Percentiles rank a stretch among this genome's conserved stretches.
Evolutionary conservation across 2,329 filamentous ascomycete species (phyloP).

Genomic region (Aspergillus phoenicis): DNA sequence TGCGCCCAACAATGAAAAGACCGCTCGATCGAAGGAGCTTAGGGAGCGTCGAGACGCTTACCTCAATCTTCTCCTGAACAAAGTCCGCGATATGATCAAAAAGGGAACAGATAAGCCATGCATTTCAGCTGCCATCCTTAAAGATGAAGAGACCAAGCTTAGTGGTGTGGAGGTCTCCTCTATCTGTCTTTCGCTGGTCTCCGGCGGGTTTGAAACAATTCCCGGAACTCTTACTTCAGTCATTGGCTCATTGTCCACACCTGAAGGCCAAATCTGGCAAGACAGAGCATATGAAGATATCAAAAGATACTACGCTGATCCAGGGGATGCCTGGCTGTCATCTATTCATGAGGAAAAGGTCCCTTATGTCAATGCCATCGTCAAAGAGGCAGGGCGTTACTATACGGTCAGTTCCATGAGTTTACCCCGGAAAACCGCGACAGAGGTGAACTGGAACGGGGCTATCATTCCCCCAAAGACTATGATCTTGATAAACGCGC

Average conservation of each 20-base stretch:
- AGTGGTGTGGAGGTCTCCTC: slow-evolving; percentile 70
- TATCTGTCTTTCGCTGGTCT: slow-evolving; percentile 75
- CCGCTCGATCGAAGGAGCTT: slow-evolving; percentile 61
- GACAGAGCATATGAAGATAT: slow-evolving; percentile 68
- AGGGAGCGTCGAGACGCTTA: slow-evolving; percentile 67
- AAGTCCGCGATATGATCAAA: slow-evolving; percentile 58
- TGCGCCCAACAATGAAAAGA: slow-evolving; percentile 56
- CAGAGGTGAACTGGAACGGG: slow-evolving; percentile 67
- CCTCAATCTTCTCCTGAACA: slow-evolving; percentile 56
- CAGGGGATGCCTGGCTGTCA: slow-evolving; percentile 67
- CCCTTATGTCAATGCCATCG: slow-evolving; percentile 71
- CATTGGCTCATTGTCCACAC: slow-evolving; percentile 67
- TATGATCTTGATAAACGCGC: slow-evolving; percentile 75
- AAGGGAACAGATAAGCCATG: slow-evolving; percentile 65
- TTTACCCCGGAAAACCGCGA: slow-evolving; percentile 67
- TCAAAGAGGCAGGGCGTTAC: slow-evolving; percentile 73
- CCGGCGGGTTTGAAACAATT: slow-evolving; percentile 75
- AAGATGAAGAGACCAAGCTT: slow-evolving; percentile 66
- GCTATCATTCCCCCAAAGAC: slow-evolving; percentile 70
- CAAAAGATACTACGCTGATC: slow-evolving; percentile 61
- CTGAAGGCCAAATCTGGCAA: slow-evolving; percentile 67
- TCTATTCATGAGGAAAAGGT: slow-evolving; percentile 70
- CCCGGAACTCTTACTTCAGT: slow-evolving; percentile 73
- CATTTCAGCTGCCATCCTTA: slow-evolving; percentile 66
- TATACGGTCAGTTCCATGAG: slow-evolving; percentile 75